Base-by-base conservation (phyloP, 2,329 filamentous ascomycete genomes). In the Colletotrichum scovillei region DNA sequence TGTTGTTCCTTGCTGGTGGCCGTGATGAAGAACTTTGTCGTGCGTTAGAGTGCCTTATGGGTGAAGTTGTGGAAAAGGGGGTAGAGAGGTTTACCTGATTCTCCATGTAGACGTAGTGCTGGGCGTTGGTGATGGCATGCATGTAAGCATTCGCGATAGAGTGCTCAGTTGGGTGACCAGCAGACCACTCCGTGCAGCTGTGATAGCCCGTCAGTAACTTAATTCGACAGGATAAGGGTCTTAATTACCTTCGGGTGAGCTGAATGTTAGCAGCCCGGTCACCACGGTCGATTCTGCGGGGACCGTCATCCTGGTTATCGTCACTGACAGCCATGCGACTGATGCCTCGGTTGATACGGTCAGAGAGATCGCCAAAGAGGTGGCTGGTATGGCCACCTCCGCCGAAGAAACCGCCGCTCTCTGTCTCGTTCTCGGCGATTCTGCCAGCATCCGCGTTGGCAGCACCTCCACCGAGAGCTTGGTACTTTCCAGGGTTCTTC, bases 81-180 rank as follows among this genome's bases (percentile, higher is more conserved):
- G 11, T 2, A 12, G 9, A 7, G 19, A 4, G 4, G 38, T 79
- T 69, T 78, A 87, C 87, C 80, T 90, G 92, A 78, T 95, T 95
- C 80, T 95, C 93, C 46, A 95, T 95, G 81, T 95, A 95, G 72
- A 95, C 83, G 78, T 93, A 95, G 79, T 95, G 91, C 78, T 91
- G 85, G 22, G 92, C 92, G 62, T 91, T 90, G 49, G 84, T 86
- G 77, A 95, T 95, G 32, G 91, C 88, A 56, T 93, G 88, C 42
- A 93, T 91, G 79, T 97, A 97, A 1, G 95, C 95, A 79, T 96
- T 95, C 74, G 92, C 91, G 74, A 98, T 96, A 0, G 95, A 97
- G 81, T 97, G 95, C 78, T 90, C 88, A 0, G 86, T 86, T 6
- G 81, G 81, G 63, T 87, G 84, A 2, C 88, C 88, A 16, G 84